Base-by-base conservation (phyloP, 352 stramenopile species). In the Stephanocyclus meneghinianus region DNA sequence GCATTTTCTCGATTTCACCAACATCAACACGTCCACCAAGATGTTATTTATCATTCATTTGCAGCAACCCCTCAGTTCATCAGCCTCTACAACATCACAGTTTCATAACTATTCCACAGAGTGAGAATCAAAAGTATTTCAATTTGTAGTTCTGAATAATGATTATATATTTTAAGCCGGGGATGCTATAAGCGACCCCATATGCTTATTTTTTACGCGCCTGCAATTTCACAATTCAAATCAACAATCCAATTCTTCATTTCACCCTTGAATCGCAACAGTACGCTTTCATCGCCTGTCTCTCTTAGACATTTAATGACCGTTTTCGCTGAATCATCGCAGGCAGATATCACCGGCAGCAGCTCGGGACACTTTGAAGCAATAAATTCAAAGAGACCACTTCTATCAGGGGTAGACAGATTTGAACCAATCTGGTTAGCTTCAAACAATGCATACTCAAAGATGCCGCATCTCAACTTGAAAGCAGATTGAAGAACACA, bases 401-500 rank as follows among this genome's bases (percentile, higher is more conserved):
- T 76, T 56, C 60, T 44, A 59, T 81, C 74, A 53, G 62, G 64
- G 16, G 65, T 71, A 13, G 67, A 71, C 47, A 76, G 45, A 42
- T 73, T 72, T 8, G 61, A 37, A 21, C 50, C 74, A 57, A 48
- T 65, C 18, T n/a, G 35, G 6, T 50, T 59, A 0, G 74, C 66
- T 16, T 37, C 47, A 40, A 55, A 55, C 63, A 71, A 55, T 44
- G 68, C 71, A 56, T 84, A 88, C 44, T 71, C 55, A 35, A 81
- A 42, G 30, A 88, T 73, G 9, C 81, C 84, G 67, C 40, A 64
- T 70, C 79, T 59, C 16, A 90, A 50, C 37, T 74, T 74, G 75
- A 66, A 82, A 16, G 67, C 69, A 53, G 75, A 81, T 44, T 78
- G 72, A 48, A 90, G 76, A 50, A 91, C 70, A 44, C 80, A 78